Conservation (phyloP, 2,329 filamentous ascomycete species). For the Trichophyton verrucosum region DNA sequence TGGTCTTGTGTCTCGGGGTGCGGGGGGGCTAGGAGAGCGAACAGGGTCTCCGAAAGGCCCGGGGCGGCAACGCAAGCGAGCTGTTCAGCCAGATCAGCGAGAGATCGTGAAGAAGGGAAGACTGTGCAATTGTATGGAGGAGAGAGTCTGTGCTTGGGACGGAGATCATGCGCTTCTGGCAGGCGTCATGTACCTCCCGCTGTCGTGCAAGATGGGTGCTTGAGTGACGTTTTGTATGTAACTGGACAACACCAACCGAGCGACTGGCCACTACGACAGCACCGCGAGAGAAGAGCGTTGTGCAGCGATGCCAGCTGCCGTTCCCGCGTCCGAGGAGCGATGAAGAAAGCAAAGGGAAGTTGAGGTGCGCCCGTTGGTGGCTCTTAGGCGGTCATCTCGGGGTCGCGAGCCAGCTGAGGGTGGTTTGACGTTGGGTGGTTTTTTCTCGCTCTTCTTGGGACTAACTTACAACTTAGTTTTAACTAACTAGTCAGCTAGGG, state of each 20-base stretch:
- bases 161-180: neutral
- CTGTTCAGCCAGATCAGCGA: neutral
- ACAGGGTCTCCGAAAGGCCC: neutral
- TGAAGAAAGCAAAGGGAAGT: neutral
- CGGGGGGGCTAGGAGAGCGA: neutral
- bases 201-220: neutral
- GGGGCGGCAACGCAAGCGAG: neutral
- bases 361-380: neutral
- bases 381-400: neutral
- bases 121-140: neutral
- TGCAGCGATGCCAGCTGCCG: neutral
- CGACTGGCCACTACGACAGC: neutral
- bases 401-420: neutral
- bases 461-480: too few relatives aligned
- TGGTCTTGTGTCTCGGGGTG: neutral
- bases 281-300: neutral
- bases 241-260: neutral
- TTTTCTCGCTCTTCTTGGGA: neutral
- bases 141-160: neutral
- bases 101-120: neutral
- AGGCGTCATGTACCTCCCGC: neutral
- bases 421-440: neutral
- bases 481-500: neutral
- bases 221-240: constrained; percentile 1
- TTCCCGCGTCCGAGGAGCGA: neutral